Conservation (phyloP, 1,284 basidiomycete genomes). For the Fistulina hepatica region DNA sequence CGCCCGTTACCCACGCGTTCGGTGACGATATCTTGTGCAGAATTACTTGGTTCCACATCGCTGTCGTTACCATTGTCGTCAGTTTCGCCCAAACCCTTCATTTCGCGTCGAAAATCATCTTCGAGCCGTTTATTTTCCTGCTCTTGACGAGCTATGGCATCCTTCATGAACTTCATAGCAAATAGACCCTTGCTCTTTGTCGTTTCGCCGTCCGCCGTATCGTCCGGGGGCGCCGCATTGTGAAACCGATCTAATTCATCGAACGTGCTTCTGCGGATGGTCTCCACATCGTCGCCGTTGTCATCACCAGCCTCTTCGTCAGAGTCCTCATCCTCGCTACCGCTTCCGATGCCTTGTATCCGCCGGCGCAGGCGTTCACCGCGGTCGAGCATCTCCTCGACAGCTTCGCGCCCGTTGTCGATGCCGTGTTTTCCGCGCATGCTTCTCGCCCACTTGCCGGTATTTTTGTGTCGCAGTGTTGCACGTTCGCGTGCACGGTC, state of each 20-base stretch:
- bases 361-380: constrained; percentile 62
- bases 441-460: constrained; percentile 70
- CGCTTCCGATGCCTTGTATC: constrained; percentile 53
- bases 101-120: constrained; percentile 61
- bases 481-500: constrained; percentile 79
- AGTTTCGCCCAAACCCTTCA: constrained; percentile 34
- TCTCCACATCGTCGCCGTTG: constrained; percentile 31
- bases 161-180: constrained; percentile 94
- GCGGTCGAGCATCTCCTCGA: constrained; percentile 58
- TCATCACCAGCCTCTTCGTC: constrained; percentile 39
- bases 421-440: constrained; percentile 56
- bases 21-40: constrained; percentile 26
- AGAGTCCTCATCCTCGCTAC: constrained; percentile 40
- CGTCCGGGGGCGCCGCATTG: constrained; percentile 32
- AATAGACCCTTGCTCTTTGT: constrained; percentile 60
- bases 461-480: constrained; percentile 75
- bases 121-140: constrained; percentile 46
- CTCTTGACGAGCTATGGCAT: constrained; percentile 65
- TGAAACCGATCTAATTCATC: no score
- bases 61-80: constrained; percentile 26
- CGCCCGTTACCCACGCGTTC: constrained; percentile 52
- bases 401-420: constrained; percentile 27
- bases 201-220: constrained; percentile 24
- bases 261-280: constrained; percentile 57
- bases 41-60: constrained; percentile 13